phyloP scores from a whole-genome alignment of 495 filamentous ascomycete species.

The Hypoxylon cercidicola region DNA sequence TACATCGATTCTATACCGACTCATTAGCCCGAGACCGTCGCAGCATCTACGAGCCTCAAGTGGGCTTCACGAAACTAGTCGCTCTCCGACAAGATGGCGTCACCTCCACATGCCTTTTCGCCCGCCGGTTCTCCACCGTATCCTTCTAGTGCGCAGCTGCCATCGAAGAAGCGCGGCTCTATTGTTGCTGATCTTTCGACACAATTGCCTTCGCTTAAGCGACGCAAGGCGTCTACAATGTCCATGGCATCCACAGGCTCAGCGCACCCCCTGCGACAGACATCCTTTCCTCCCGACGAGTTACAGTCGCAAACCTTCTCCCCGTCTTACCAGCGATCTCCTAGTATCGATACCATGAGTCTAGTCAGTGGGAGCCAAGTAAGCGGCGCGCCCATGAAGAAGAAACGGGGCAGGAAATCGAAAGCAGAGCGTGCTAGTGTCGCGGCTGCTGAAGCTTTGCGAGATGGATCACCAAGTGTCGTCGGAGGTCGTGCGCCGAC shows the following conservation, averaged over 20 bases:
- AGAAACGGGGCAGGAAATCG: conserved; percentile 74
- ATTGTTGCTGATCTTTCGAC: conserved; percentile 54
- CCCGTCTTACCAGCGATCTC: conserved; percentile 66
- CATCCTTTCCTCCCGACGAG: conserved; percentile 80
- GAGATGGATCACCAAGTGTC: conserved; percentile 52
- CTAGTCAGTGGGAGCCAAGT: conserved; percentile 73
- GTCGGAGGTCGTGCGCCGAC: conserved; percentile 62
- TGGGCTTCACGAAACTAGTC: conserved; percentile 26
- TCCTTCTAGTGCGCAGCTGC: conserved; percentile 58
- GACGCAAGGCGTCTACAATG: conserved; percentile 71
- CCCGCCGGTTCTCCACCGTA: conserved; percentile 64
- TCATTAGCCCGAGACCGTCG: conserved; percentile 20
- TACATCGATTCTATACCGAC: conserved; percentile 4
- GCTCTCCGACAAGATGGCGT: conserved; percentile 63
- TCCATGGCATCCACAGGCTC: conserved; percentile 60
- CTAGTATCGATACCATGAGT: conserved; percentile 71
- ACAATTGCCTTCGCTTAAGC: conserved; percentile 61
- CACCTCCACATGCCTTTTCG: conserved; percentile 62
- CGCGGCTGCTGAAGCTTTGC: conserved; percentile 52
- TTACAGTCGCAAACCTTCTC: conserved; percentile 52
- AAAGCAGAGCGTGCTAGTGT: conserved; percentile 67
- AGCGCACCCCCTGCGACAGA: conserved; percentile 84
- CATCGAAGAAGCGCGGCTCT: conserved; percentile 68
- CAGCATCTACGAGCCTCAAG: conserved; percentile 7
- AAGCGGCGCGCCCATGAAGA: conserved; percentile 62